Base-by-base conservation (phyloP, 257 asterid species). In the Anisodus tanguticus region DNA sequence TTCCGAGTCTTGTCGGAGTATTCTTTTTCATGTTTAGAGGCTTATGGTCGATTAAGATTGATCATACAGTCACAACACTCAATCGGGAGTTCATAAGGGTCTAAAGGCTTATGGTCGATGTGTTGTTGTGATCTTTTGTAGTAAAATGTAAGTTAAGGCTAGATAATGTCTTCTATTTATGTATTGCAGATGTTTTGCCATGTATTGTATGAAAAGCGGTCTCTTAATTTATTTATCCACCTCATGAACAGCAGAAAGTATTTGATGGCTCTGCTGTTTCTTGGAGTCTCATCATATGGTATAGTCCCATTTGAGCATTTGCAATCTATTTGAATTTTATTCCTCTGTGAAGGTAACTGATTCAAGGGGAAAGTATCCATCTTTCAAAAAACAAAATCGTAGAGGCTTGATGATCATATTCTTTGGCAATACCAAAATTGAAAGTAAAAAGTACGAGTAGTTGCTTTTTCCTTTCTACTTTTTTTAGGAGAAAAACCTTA, bases 1-100 rank as follows among this genome's bases (percentile, higher is more conserved):
- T 96, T 93, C 83, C 90, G 98, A 10, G 98, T 98, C 8, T 87
- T 94, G 77, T 81, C 93, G 0, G 98, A 93, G 71, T 95, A 95
- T 35, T 84, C 99, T 16, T 90, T 85, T 31, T 92, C 93, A 0
- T 92, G 97, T 82, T 89, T 63, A 2, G 91, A 90, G 31, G 91
- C 97, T 16, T 93, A 92, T 72, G 92, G 90, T 84, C 87, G 92
- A 37, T 84, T 96, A 86, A 89, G 97, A 83, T 12, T 82, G 84
- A 84, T 92, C 19, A 45, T 90, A n/a, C 88, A 85, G 35, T 82
- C 90, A 0, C 95, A 89, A 81, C 88, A 85, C 84, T 68, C 90
- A 9, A 89, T 85, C 55, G 87, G 90, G 85, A 91, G 87, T 60
- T 84, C 88, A 37, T 80, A 79, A 45, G 63, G 22, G 13, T 41